A percentile compares a stretch with the other conserved stretches of the same genome.
Conservation (phyloP, 2,329 filamentous ascomycete genomes). For the Penicillium sp. region DNA sequence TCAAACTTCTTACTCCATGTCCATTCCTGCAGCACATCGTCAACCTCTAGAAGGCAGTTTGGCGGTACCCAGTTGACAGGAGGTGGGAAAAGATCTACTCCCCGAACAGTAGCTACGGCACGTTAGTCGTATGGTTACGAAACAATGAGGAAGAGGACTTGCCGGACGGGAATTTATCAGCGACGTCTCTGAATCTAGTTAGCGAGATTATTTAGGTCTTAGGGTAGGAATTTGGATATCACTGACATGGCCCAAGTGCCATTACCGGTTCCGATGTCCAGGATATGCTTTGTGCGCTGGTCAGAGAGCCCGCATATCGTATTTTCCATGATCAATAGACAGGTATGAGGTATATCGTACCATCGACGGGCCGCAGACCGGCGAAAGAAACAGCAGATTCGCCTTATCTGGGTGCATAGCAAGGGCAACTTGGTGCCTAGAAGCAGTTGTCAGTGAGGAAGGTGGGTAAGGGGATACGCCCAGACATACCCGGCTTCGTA, state of each 20-base stretch:
- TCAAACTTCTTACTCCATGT: not conserved
- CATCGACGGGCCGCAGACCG: no score
- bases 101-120: not conserved
- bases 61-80: constrained; percentile 2
- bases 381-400: constrained; percentile 1
- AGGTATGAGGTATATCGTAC: no score
- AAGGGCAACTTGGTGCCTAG: not conserved
- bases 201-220: not conserved
- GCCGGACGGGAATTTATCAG: not conserved
- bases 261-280: not conserved
- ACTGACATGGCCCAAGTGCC: not conserved
- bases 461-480: not conserved
- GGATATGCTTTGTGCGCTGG: not conserved
- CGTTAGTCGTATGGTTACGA: not conserved
- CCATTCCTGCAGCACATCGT: not conserved
- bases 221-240: not conserved
- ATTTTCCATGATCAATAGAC: no score
- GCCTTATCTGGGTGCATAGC: constrained; percentile 1
- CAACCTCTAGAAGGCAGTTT: constrained; percentile 6
- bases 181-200: not conserved
- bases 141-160: not conserved
- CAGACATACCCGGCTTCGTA: not conserved
- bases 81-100: not conserved
- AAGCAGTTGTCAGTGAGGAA: not conserved
- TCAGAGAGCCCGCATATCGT: no score